Percentiles rank a stretch among this genome's conserved stretches.
These are phyloP conservation scores for Mycena albidolilacea DNA, from an alignment of 768 basidiomycete genomes.

Conservation along the genomic window DNA sequence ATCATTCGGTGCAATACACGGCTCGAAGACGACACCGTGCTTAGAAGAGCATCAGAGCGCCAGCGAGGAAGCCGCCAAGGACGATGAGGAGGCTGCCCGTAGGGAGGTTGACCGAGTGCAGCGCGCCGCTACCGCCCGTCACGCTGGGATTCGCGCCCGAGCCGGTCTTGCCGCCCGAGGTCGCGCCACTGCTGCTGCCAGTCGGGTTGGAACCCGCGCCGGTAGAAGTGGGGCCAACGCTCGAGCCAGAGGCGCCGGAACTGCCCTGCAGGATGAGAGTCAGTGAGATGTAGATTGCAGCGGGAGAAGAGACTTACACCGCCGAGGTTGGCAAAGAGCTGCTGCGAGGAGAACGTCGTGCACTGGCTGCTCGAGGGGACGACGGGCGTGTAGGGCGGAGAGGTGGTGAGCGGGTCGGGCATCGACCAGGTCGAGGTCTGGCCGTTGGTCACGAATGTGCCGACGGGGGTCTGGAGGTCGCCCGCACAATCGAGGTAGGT, in stretches of 20 bases:
- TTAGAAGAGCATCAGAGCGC: conserved; percentile 23
- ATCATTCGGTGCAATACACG: not conserved
- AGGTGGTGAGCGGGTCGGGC: conserved; percentile 62
- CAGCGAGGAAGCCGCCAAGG: conserved; percentile 19
- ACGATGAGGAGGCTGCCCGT: conserved; percentile 21
- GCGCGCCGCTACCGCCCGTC: conserved; percentile 26
- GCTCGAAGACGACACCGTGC: conserved; percentile 2
- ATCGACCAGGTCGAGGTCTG: conserved; percentile 59
- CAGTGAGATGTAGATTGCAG: not conserved
- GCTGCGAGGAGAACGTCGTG: conserved; percentile 51
- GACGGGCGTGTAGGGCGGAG: conserved; percentile 59
- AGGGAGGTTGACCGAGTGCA: conserved; percentile 12
- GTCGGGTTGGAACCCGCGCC: conserved; percentile 3
- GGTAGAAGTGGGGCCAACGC: not conserved
- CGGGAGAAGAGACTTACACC: conserved; percentile 33
- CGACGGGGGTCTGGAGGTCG: conserved; percentile 61
- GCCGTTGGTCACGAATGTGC: conserved; percentile 58
- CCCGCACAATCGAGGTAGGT: conserved; percentile 63
- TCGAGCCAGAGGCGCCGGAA: conserved; percentile 33
- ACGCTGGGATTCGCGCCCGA: conserved; percentile 15
- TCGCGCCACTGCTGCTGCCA: conserved; percentile 2
- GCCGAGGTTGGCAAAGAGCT: conserved; percentile 51
- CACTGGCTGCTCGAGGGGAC: conserved; percentile 62
- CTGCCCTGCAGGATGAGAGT: not conserved
- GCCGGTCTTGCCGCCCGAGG: not conserved